Evolutionary conservation across 768 basidiomycete genomes (phyloP).

Genomic region (Psilocybe cyanescens): DNA sequence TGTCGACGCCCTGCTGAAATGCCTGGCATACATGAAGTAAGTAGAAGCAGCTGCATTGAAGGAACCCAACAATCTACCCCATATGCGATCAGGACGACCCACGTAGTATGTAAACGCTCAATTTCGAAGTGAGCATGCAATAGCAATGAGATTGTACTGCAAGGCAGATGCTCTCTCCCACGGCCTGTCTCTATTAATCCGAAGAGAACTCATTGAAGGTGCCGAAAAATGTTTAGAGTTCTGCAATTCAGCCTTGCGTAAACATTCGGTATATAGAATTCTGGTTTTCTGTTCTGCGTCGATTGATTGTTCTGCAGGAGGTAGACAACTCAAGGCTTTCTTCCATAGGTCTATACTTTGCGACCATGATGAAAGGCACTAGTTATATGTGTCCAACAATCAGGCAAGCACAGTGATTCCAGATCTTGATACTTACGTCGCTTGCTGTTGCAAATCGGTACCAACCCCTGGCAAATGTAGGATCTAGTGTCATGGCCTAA

Average conservation of each 20-base stretch:
- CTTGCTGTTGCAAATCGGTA: constrained; percentile 38
- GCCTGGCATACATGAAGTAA: not conserved
- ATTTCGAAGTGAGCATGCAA: constrained; percentile 10
- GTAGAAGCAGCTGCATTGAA: too few species aligned
- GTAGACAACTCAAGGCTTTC: constrained; percentile 33
- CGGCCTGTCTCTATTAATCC: too few species aligned
- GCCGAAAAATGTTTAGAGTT: too few species aligned
- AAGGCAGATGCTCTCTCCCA: too few species aligned
- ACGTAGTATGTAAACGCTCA: not conserved
- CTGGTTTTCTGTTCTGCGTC: constrained; percentile 35
- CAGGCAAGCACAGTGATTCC: too few species aligned
- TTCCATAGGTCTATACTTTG: constrained; percentile 30
- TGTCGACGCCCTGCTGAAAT: too few species aligned
- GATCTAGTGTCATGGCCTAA: constrained; percentile 42
- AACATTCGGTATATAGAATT: constrained; percentile 33
- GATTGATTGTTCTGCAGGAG: constrained; percentile 27
- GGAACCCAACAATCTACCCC: constrained; percentile 19
- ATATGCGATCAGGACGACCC: constrained; percentile 33
- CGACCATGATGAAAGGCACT: constrained; percentile 26
- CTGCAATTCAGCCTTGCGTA: constrained; percentile 23
- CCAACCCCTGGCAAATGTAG: constrained; percentile 29
- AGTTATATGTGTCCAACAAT: not conserved
- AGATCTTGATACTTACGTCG: constrained; percentile 25
- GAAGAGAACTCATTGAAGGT: too few species aligned
- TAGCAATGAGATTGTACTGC: too few species aligned